phyloP scores from a whole-genome alignment of 148 eudicot genomes.

The Rhododendron molle region DNA sequence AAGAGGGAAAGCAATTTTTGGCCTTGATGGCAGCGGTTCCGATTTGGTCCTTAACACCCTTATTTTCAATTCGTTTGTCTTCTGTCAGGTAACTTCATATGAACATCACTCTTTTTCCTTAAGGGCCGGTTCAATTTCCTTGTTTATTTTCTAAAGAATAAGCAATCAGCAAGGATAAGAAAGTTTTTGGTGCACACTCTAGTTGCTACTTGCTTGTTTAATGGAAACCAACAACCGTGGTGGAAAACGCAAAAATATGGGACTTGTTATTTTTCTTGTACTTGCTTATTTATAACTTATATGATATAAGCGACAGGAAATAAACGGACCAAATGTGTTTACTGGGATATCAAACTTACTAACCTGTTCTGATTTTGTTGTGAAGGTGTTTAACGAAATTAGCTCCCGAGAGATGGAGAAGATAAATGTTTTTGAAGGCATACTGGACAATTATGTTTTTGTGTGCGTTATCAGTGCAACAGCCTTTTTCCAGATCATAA shows the following conservation, averaged over 20 bases:
- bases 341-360: neutral
- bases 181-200: neutral
- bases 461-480: conserved; percentile 52
- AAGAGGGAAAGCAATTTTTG: conserved; percentile 45
- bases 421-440: conserved; percentile 66
- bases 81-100: conserved; percentile 68
- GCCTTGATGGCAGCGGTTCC: conserved; percentile 44
- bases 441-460: conserved; percentile 74
- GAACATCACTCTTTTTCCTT: neutral
- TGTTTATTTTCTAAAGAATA: neutral
- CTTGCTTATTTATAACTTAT: neutral
- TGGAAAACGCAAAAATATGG: neutral
- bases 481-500: conserved; percentile 69
- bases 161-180: neutral
- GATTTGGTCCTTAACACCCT: conserved; percentile 67
- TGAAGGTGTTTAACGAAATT: conserved; percentile 84
- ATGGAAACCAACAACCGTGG: neutral
- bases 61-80: conserved; percentile 81
- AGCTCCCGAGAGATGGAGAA: conserved; percentile 89
- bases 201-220: neutral
- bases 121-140: neutral
- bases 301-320: neutral
- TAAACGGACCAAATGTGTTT: neutral
- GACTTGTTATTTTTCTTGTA: neutral
- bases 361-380: conserved; percentile 6